These are phyloP conservation scores for Phytophthora fragariaefolia DNA, from an alignment of 352 stramenopile species.

Conservation along the genomic window DNA sequence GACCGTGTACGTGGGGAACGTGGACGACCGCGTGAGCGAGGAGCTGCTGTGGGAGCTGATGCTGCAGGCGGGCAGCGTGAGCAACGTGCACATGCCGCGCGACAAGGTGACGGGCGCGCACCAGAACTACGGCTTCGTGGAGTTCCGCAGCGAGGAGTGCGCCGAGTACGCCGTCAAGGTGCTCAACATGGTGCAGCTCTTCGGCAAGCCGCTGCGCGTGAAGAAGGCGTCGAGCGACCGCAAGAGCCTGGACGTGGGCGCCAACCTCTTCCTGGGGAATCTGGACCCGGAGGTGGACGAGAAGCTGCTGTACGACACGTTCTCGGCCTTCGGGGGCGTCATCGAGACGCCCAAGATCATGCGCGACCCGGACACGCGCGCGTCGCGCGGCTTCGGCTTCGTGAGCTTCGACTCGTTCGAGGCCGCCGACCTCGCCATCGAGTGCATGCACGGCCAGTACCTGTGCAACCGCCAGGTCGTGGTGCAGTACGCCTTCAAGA, in stretches of 20 bases:
- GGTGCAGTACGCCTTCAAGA: constrained; percentile 99
- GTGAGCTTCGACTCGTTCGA: constrained; percentile 98
- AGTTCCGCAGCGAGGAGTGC: constrained; percentile 97
- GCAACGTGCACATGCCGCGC: constrained; percentile 98
- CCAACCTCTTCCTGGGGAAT: constrained; percentile 98
- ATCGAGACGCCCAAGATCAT: constrained; percentile 97
- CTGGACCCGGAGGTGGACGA: constrained; percentile 98
- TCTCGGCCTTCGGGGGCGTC: constrained; percentile 98
- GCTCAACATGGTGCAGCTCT: constrained; percentile 99
- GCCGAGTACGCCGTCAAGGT: constrained; percentile 99
- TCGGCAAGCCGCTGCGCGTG: constrained; percentile 94
- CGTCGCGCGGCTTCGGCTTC: constrained; percentile 97
- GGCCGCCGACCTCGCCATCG: constrained; percentile 97
- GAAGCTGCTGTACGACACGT: constrained; percentile 99
- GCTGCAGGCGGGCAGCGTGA: constrained; percentile 94
- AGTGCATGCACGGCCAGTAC: constrained; percentile 99
- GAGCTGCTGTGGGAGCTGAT: constrained; percentile 98
- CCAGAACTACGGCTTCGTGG: constrained; percentile 99
- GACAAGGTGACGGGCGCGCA: constrained; percentile 97
- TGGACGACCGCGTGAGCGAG: constrained; percentile 96
- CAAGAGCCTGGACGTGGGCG: constrained; percentile 97
- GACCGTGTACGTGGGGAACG: constrained; percentile 98
- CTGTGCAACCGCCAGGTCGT: constrained; percentile 97
- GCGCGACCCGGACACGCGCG: constrained; percentile 92
- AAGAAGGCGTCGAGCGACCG: constrained; percentile 97